Evolutionary conservation across 2,329 filamentous ascomycete genomes (phyloP).

Genomic region (Pseudogymnoascus sp.): DNA sequence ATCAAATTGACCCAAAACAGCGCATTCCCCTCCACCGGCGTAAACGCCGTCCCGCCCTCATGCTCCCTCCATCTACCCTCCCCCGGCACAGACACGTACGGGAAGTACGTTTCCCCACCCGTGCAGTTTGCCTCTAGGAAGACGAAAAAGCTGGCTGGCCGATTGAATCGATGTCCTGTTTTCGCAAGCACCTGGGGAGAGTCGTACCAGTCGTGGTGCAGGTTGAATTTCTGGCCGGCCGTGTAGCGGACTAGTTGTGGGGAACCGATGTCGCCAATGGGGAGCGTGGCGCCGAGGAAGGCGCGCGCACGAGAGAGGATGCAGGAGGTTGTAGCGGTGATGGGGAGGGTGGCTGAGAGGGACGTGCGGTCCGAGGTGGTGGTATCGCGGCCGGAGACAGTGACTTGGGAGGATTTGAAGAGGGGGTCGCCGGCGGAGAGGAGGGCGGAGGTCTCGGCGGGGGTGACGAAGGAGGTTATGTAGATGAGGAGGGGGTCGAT

Average conservation of each 20-base stretch:
- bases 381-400: background rate
- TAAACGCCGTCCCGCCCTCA: slow-evolving; percentile 34
- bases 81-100: background rate
- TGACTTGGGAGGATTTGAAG: background rate
- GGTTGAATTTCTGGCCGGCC: slow-evolving; percentile 9
- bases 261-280: background rate
- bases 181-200: slow-evolving; percentile 6
- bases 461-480: slow-evolving; percentile 18
- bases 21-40: slow-evolving; percentile 35
- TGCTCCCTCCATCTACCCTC: slow-evolving; percentile 29
- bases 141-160: slow-evolving; percentile 15
- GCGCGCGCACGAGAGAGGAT: background rate
- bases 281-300: slow-evolving; percentile 8
- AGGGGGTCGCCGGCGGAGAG: background rate
- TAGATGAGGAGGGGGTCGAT: slow-evolving; percentile 21
- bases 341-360: background rate
- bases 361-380: background rate
- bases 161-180: slow-evolving; percentile 16
- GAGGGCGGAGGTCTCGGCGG: slow-evolving; percentile 8
- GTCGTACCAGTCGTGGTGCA: slow-evolving; percentile 14
- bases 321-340: background rate
- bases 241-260: slow-evolving; percentile 9
- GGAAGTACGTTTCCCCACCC: slow-evolving; percentile 15
- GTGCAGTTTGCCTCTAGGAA: slow-evolving; percentile 16
- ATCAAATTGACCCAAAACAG: slow-evolving; percentile 40